These are phyloP conservation scores for Dillenia turbinata DNA, from an alignment of 164 flowering plant species.

Conservation along the genomic window DNA sequence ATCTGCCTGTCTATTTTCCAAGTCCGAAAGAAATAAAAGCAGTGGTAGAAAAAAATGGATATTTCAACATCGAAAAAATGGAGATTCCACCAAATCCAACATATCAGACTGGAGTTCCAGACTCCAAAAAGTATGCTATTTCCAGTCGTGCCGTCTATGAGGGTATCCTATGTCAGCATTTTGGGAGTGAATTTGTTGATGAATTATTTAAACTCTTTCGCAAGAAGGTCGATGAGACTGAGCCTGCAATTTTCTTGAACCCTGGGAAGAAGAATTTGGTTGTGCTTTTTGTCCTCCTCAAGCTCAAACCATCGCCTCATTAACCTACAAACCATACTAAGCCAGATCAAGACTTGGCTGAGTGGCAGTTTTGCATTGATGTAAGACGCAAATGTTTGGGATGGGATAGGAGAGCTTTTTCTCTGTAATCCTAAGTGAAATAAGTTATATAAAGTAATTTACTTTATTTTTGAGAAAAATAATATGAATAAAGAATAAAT, in stretches of 20 bases:
- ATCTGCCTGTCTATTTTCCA: constrained; percentile 6
- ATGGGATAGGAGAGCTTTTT: too few species aligned
- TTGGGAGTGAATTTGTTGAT: constrained; percentile 8
- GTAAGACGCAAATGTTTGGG: too few species aligned
- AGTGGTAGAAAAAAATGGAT: background rate
- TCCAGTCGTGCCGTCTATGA: background rate
- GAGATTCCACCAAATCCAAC: background rate
- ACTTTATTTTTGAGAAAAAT: too few species aligned
- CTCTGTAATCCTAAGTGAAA: too few species aligned
- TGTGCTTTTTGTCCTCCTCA: constrained; percentile 5
- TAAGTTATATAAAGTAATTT: too few species aligned
- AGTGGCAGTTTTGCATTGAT: too few species aligned
- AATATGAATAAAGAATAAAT: too few species aligned
- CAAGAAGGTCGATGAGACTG: constrained; percentile 1
- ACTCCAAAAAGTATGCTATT: too few species aligned
- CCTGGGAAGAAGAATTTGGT: too few species aligned
- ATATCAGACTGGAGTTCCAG: too few species aligned
- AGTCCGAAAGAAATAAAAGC: background rate
- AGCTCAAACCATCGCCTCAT: constrained; percentile 7
- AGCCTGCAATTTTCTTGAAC: background rate
- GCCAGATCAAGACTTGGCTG: background rate
- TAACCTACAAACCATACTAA: background rate
- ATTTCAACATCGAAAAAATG: constrained; percentile 4
- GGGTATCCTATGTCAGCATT: constrained; percentile 4
- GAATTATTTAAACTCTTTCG: constrained; percentile 6